Base-by-base conservation (phyloP, 495 filamentous ascomycete species). In the Penicillium paxilli region DNA sequence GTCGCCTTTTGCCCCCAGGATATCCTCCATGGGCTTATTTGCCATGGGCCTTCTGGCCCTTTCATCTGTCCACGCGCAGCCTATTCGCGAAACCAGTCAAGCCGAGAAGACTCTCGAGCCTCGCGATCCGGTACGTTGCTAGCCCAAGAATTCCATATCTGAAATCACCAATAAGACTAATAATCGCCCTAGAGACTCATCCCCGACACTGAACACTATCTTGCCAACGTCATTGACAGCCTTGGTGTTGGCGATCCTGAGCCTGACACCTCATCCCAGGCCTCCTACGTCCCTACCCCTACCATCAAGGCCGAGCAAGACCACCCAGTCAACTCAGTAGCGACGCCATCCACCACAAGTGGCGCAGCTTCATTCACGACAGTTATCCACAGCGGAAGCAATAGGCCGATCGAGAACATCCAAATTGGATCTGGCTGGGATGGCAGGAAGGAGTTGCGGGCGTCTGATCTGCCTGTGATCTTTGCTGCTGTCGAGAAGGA, bases 201-300 rank as follows among this genome's bases (percentile, higher is more conserved):
- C 28, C 72, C 72, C 9, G 54, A 56, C 47, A 58, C 58, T n/a
- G 47, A 52, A 10, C 8, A 63, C 5, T 64, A 72, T 21, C 20
- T 75, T 11, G 26, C 49, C 28, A 11, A 56, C 1, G 12, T 73
- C 35, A 33, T 76, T 10, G 49, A 54, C 24, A 23, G 24, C 3
- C 24, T 71, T 5, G 68, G 69, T 17, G 32, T 75, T 3, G 24
- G 10, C 10, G 32, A 38, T 22, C 35, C 38, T 14, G 10, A 51
- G n/a, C 20, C 12, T 2, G 33, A 40, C 44, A 8, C 20, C 35
- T 41, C 32, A 30, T 28, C 33, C 11, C n/a, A 42, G 3, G 12
- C 35, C 35, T 5, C 22, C 35, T 17, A 10, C 21, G 28, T 35
- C 16, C 44, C 57, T 25, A 40, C 32, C 14, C 23, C 55, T 6